Base-by-base conservation (phyloP, 768 basidiomycete species). In the Steccherinum ochraceum region DNA sequence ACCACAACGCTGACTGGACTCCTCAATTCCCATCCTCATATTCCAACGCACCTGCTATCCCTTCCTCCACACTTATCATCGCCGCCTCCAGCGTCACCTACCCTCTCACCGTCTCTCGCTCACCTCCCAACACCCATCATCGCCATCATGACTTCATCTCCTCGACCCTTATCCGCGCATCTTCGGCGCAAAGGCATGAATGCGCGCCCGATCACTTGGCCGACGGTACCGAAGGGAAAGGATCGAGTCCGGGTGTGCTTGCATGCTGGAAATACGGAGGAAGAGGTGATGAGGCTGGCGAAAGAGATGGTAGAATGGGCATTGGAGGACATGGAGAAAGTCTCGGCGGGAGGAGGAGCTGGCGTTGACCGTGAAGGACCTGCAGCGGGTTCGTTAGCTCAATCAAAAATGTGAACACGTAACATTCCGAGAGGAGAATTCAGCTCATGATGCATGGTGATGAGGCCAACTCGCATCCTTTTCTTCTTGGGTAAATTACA, bases 161-260 rank as follows among this genome's bases (percentile, higher is more conserved):
- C 94, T 0, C 88, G 86, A 2, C 79, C 82, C 0, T 79, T 96
- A 21, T 85, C 93, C 0, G 71, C 79, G 0, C 77, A 83, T 61
- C 82, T 96, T 42, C 67, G 65, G 46, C 7, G 7, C 41, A 56
- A 56, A 2, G 77, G 77, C 1, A 75, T 87, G 60, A 82, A 84
- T 56, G 86, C 84, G 0, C 80, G 84, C 2, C 82, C 88, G 3
- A 91, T 93, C 40, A 83, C 80, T 10, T 86, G 84, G 73, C 94
- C 95, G 0, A 96, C 93, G 0, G 93, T 96, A 0, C 91, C 93
- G 0, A 84, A 83, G 48, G 93, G 90, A 7, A 78, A 78, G 52
- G 87, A 93, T 53, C 79, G 93, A 16, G 84, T 97, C 2, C 69
- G 94, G 2, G 79, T 97, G n/a, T 97, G 94, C 64, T 60, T 97